Conservation (phyloP, 768 basidiomycete species). For the Phanerochaete sordida region DNA sequence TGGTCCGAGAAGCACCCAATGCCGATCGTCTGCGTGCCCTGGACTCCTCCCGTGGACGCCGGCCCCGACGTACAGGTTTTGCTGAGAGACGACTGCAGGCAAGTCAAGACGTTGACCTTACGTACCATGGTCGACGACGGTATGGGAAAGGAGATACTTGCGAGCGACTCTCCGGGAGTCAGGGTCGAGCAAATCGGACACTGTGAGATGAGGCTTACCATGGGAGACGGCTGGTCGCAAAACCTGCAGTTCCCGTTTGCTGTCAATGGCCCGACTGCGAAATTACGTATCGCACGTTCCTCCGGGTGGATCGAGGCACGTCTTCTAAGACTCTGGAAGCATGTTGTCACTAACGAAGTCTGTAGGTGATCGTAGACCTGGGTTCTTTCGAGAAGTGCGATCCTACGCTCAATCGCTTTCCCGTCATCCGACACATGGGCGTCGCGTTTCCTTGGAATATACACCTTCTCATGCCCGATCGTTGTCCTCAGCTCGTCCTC, state of each 20-base stretch:
- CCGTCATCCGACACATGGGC: background rate
- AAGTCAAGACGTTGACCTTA: background rate
- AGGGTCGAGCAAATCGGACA: background rate
- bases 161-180: background rate
- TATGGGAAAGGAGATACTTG: background rate
- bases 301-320: slow-evolving; percentile 2
- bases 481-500: background rate
- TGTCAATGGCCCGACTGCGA: background rate
- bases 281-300: background rate
- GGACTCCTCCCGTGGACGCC: background rate
- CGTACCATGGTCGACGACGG: background rate
- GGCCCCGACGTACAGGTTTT: background rate
- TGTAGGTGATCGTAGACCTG: background rate
- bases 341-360: background rate
- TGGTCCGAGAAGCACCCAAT: background rate
- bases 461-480: background rate
- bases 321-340: background rate
- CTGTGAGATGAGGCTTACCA: background rate
- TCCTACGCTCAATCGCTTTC: background rate
- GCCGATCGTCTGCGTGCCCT: background rate
- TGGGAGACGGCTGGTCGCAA: background rate
- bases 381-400: background rate
- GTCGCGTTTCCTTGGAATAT: background rate
- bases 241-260: background rate
- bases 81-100: background rate